Evolutionary conservation across 2,329 filamentous ascomycete species (phyloP).

Genomic region (Rachicladosporium sp.): DNA sequence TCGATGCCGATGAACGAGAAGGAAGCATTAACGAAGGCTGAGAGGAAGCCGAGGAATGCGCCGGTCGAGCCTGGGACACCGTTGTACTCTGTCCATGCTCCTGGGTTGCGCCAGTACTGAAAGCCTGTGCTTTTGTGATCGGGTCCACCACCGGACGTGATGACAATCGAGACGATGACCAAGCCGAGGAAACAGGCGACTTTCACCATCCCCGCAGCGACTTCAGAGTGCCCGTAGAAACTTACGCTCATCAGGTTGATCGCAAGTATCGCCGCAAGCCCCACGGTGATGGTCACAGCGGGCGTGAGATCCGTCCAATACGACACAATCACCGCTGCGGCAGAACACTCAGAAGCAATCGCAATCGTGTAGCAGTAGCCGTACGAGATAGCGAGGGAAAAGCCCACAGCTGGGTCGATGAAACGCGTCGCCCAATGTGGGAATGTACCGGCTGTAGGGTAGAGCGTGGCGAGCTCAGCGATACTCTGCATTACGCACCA

Average conservation of each 20-base stretch:
- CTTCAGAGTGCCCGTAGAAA: constrained; percentile 12
- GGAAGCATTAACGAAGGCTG: constrained; percentile 25
- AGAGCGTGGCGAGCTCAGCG: constrained; percentile 23
- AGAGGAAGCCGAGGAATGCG: constrained; percentile 18
- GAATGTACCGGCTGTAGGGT: constrained; percentile 25
- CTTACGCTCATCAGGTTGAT: constrained; percentile 15
- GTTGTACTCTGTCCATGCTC: constrained; percentile 19
- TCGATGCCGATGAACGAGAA: constrained; percentile 44
- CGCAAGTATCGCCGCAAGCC: constrained; percentile 10
- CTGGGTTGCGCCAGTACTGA: constrained; percentile 14
- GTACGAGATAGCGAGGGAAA: constrained; percentile 23
- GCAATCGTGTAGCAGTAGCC: constrained; percentile 18
- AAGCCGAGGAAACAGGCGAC: constrained; percentile 27
- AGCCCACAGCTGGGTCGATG: constrained; percentile 26
- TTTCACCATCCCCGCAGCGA: constrained; percentile 19
- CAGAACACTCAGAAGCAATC: constrained; percentile 15
- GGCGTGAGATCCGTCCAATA: constrained; percentile 15
- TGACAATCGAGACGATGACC: constrained; percentile 25
- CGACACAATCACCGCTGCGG: constrained; percentile 14
- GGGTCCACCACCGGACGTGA: constrained; percentile 30
- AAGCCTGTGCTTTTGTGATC: constrained; percentile 20
- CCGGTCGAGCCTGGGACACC: constrained; percentile 22
- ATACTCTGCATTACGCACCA: constrained; percentile 25
- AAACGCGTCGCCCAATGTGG: constrained; percentile 24
- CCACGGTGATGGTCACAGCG: constrained; percentile 14